These are phyloP conservation scores for Mycena citricolor DNA, from an alignment of 1,284 basidiomycete genomes.

Conservation along the genomic window DNA sequence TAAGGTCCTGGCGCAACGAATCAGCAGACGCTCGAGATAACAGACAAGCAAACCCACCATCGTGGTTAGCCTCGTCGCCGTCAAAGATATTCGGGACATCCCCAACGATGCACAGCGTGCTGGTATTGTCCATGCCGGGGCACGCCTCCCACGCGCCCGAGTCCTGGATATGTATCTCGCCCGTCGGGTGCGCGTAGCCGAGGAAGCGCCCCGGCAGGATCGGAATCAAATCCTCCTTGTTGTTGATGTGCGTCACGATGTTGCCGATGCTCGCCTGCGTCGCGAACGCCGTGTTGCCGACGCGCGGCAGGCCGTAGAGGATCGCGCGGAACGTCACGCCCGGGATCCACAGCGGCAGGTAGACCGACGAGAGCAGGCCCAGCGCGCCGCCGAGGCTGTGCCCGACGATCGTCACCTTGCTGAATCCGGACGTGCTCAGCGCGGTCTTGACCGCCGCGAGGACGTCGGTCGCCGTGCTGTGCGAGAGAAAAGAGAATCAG, in stretches of 20 bases:
- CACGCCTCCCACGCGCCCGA: constrained; percentile 44
- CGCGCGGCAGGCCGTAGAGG: constrained; percentile 50
- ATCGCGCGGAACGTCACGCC: constrained; percentile 14
- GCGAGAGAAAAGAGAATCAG: neutral
- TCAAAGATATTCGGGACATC: constrained; percentile 52
- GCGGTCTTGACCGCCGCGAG: constrained; percentile 47
- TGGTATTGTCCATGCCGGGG: constrained; percentile 49
- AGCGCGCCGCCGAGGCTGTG: constrained; percentile 61
- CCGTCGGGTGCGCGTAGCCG: constrained; percentile 45
- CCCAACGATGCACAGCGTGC: constrained; percentile 49
- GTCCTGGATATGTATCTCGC: constrained; percentile 40
- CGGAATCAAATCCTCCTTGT: constrained; percentile 17
- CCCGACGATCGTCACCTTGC: constrained; percentile 48
- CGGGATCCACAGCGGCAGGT: constrained; percentile 18
- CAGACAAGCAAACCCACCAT: constrained; percentile 40
- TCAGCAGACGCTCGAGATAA: too few relatives aligned
- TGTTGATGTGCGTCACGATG: constrained; percentile 16
- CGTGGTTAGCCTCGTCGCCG: constrained; percentile 45
- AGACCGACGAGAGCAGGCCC: constrained; percentile 38
- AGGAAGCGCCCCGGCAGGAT: constrained; percentile 12
- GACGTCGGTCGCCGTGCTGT: constrained; percentile 47
- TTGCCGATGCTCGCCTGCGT: constrained; percentile 8
- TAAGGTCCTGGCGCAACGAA: too few relatives aligned
- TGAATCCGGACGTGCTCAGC: constrained; percentile 39
- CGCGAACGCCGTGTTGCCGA: constrained; percentile 19